phyloP scores from a whole-genome alignment of 352 stramenopile species.

The Blastocystis sp. region DNA sequence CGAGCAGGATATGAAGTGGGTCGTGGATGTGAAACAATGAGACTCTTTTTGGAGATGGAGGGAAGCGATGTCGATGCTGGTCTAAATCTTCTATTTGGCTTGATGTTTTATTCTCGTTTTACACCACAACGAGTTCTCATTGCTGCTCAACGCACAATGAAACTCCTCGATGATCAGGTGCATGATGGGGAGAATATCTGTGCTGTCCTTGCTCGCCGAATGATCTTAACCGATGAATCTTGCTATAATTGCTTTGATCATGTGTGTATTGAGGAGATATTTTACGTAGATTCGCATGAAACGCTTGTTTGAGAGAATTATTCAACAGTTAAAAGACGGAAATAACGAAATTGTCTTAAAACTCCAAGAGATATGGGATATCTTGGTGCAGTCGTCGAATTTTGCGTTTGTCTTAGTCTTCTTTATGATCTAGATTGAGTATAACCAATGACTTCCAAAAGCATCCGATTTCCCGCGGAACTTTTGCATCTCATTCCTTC shows the following conservation, averaged over 20 bases:
- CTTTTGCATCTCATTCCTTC: background rate
- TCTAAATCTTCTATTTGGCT: background rate
- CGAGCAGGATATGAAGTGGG: background rate
- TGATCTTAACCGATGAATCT: background rate
- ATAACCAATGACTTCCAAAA: background rate
- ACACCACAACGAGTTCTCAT: background rate
- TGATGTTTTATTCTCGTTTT: background rate
- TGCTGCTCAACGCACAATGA: background rate
- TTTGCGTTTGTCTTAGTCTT: background rate
- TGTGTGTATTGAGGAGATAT: background rate
- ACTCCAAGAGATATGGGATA: background rate
- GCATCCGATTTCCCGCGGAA: background rate
- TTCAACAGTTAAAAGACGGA: background rate
- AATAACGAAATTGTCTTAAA: background rate
- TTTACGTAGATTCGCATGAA: background rate
- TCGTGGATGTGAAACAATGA: background rate
- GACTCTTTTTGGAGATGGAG: background rate
- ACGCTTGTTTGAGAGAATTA: background rate
- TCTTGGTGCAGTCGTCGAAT: background rate
- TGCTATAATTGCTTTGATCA: conserved; percentile 19
- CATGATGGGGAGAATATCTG: background rate
- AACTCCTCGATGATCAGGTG: conserved; percentile 9
- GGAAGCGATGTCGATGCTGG: background rate
- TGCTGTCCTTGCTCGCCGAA: background rate
- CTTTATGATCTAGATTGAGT: background rate